Base-by-base conservation (phyloP, 2,329 filamentous ascomycete species). In the Phyllosticta citrichinensis region DNA sequence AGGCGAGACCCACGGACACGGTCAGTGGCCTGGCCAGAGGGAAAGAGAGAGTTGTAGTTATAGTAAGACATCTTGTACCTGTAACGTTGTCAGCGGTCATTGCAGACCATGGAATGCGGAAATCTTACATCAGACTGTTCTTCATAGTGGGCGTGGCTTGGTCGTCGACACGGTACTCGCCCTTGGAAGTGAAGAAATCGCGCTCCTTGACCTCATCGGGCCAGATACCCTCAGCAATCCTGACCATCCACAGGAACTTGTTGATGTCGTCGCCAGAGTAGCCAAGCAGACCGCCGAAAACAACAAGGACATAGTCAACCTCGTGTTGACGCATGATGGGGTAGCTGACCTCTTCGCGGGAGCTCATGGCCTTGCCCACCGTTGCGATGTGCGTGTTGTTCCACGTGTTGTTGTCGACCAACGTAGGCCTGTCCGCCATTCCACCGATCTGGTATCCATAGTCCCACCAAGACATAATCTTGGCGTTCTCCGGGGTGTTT, bases 41-140 rank as follows among this genome's bases (percentile, higher is more conserved):
- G 93, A 83, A 97, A 99, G 64, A 99, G 85, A 55, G 83, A 79
- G 76, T 93, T 84, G 81, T 89, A 99, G 82, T 97, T 97, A 84
- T 99, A 89, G 83, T 99, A 99, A 22, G 91, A 97, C 92, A 99
- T 97, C 83, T 99, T 99, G 85, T 99, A 99, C 91, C 92, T 96
- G 66, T 65, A 30, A 47, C 52, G 11, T 25, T 56, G 69, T 75
- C 63, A 74, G 71, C 52, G 65, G 40, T 51, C 53, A 40, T 30
- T 12, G 53, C 10, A 40, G 22, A 33, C 12, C 9, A 14, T 53
- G 14, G 47, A 25, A 50, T 11, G 17, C 51, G 20, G 17, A 27
- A 27, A 58, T 79, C 89, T 83, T 83, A 95, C 93, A 97, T 97
- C 82, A 99, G 83, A 77, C 92, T 97, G 84, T 99, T 96, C 81